phyloP scores from a whole-genome alignment of 2,329 filamentous ascomycete species.

The Neonectria faginata region DNA sequence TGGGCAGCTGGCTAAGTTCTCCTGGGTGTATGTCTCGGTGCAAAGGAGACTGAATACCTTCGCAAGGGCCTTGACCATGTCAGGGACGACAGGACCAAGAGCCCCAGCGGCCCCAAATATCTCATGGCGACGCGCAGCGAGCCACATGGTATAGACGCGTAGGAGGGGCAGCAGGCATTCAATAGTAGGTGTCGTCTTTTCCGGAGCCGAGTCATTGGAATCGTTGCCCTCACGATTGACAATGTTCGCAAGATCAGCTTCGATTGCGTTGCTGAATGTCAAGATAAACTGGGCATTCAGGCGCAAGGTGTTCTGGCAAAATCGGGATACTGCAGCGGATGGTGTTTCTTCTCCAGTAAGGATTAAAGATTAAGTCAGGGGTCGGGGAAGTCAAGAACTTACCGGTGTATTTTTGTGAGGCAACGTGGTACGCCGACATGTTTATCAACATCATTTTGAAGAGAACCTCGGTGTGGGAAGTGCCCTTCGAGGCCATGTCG shows the following conservation, averaged over 20 bases:
- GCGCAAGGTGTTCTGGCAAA: conserved; percentile 75
- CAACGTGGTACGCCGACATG: conserved; percentile 83
- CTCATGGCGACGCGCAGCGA: conserved; percentile 60
- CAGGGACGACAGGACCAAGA: conserved; percentile 58
- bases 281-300: conserved; percentile 84
- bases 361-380: conserved; percentile 10
- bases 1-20: conserved; percentile 54
- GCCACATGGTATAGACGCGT: conserved; percentile 67
- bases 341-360: conserved; percentile 57
- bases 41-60: conserved; percentile 63
- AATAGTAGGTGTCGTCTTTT: conserved; percentile 52
- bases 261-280: conserved; percentile 75
- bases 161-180: conserved; percentile 63
- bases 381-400: conserved; percentile 37
- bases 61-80: conserved; percentile 60
- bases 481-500: conserved; percentile 76
- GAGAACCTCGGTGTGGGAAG: conserved; percentile 72
- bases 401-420: conserved; percentile 55
- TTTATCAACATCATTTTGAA: conserved; percentile 88
- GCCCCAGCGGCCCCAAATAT: conserved; percentile 59
- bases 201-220: conserved; percentile 39
- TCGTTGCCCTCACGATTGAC: conserved; percentile 39
- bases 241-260: conserved; percentile 74
- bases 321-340: conserved; percentile 57
- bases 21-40: conserved; percentile 55